Conservation (phyloP, 2,329 filamentous ascomycete genomes). For the Tolypocladium sp. region DNA sequence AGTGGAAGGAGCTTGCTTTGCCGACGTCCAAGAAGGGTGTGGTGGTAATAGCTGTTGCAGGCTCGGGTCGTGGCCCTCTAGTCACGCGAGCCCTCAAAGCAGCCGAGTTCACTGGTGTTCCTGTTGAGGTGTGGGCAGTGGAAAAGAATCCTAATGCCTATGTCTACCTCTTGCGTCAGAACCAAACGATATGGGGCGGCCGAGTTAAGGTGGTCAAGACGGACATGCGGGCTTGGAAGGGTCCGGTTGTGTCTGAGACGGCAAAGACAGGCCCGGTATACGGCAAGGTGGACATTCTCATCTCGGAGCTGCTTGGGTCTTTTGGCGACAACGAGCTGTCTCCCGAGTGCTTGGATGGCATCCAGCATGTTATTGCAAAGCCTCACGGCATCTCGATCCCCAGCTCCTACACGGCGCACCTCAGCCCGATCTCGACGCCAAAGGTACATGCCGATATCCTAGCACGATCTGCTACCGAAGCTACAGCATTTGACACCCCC, state of each 20-base stretch:
- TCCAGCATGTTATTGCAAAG: constrained; percentile 76
- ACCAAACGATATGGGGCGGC: constrained; percentile 69
- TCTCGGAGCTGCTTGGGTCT: constrained; percentile 89
- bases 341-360: constrained; percentile 91
- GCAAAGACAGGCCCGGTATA: constrained; percentile 35
- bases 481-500: constrained; percentile 75
- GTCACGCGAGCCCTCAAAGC: constrained; percentile 81
- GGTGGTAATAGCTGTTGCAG: constrained; percentile 84
- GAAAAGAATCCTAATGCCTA: constrained; percentile 99
- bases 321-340: constrained; percentile 97
- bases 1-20: constrained; percentile 66
- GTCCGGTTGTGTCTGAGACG: constrained; percentile 49
- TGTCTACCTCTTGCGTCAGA: constrained; percentile 82
- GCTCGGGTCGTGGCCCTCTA: constrained; percentile 84
- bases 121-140: constrained; percentile 81
- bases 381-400: constrained; percentile 88
- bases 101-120: constrained; percentile 64
- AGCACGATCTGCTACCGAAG: constrained; percentile 49
- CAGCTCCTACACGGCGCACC: constrained; percentile 82
- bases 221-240: constrained; percentile 95
- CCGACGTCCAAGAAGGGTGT: constrained; percentile 61
- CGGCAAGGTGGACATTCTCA: constrained; percentile 77
- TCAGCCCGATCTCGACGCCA: constrained; percentile 86
- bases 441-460: constrained; percentile 76
- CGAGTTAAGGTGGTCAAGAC: constrained; percentile 85